Evolutionary conservation across 1,139 yeast species (phyloP), one percentile per base, ranked within the genome.

Genomic region (Pichia sp.): DNA sequence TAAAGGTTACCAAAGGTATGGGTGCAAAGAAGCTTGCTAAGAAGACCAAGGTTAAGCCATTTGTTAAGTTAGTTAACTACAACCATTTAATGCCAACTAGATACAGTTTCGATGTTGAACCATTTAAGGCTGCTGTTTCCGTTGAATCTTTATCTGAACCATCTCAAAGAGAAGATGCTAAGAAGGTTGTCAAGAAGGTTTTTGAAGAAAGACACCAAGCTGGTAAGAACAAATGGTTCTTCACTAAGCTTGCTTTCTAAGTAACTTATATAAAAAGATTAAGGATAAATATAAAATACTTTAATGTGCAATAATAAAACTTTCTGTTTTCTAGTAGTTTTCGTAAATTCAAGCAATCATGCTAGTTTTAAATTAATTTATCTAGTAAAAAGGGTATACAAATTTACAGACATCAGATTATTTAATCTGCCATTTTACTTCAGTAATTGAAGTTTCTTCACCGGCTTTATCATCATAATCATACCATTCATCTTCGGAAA

Each of bases 81-180:
- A 89, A 88, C 91, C 99, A 93, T 75, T 79, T 93, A 72, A 83
- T 93, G 94, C 98, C 98, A 78, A 93, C 99, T 66, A 91, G 99
- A 81, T 93, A 93, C 86, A 80, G 95, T 51, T 81, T 93, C 66
- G 97, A 91, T 69, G 93, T 91, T 64, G 97, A 91, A 70, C 74
- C 89, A 60, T 82, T 93, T 80, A 91, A 91, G 81, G 66, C 84
- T 63, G 84, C 80, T 64, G 87, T 93, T 65, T 75, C 96, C 60
- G 75, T 93, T 60, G 97, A 89, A 71, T 79, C 97, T 64, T 85
- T 93, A 71, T 80, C 79, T 68, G 97, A 93, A 80, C 96, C 97
- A 74, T 78, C 97, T 58, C 96, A 89, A 77, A 86, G 95, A 73
- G 95, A 83, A 74, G 96, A 89, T 71, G 97, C 98, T 69, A 93